Conservation (phyloP, 2,329 filamentous ascomycete species). For the Sarocladium brachiariae region DNA sequence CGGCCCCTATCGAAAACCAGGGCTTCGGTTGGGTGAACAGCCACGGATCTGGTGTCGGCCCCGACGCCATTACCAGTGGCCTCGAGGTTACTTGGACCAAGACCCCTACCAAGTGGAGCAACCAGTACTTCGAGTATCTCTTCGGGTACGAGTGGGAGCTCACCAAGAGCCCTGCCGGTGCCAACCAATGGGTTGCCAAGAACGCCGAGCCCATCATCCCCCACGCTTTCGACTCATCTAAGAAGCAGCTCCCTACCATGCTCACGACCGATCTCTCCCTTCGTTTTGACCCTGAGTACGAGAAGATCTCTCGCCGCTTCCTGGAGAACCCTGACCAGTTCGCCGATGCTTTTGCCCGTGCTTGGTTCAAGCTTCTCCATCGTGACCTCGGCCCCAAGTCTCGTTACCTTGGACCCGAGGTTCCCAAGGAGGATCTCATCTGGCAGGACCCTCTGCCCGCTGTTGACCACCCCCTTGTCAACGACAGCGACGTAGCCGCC, state of each 20-base stretch:
- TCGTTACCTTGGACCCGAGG: conserved; percentile 69
- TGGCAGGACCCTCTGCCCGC: conserved; percentile 71
- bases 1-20: conserved; percentile 55
- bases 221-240: conserved; percentile 60
- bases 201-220: conserved; percentile 59
- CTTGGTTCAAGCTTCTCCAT: conserved; percentile 81
- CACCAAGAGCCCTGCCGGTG: conserved; percentile 67
- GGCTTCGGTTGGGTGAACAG: conserved; percentile 68
- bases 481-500: conserved; percentile 53
- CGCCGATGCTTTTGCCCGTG: conserved; percentile 60
- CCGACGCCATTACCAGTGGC: conserved; percentile 67
- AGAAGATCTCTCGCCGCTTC: conserved; percentile 69
- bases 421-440: conserved; percentile 59
- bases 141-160: conserved; percentile 75
- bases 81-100: conserved; percentile 76
- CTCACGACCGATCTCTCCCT: conserved; percentile 68
- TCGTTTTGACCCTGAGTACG: conserved; percentile 63
- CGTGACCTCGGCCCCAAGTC: conserved; percentile 68
- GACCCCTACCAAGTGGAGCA: conserved; percentile 70
- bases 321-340: conserved; percentile 62
- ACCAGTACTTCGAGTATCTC: conserved; percentile 67
- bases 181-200: conserved; percentile 72
- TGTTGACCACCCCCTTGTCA: conserved; percentile 49
- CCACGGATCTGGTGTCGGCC: conserved; percentile 59
- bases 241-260: conserved; percentile 72